Conservation (phyloP, 257 asterid species). For the Nicotiana tabacum region DNA sequence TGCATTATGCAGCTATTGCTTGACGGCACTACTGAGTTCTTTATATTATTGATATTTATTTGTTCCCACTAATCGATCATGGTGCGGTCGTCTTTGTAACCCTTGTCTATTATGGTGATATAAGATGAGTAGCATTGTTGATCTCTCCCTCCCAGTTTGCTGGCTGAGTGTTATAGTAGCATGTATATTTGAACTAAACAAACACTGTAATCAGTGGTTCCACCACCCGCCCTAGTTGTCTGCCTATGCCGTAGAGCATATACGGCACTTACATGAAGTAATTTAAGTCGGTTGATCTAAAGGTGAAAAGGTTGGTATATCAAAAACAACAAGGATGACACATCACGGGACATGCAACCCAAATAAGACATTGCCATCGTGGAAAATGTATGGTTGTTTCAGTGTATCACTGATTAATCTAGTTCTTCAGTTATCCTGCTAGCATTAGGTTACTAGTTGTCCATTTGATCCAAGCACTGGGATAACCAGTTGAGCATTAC, state of each 20-base stretch:
- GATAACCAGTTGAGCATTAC: neutral
- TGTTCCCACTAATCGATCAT: neutral
- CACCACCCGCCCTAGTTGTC: neutral
- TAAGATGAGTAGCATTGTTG: neutral
- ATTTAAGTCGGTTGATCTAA: neutral
- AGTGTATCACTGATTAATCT: neutral
- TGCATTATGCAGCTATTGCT: neutral
- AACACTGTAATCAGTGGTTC: neutral
- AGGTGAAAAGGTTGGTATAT: neutral
- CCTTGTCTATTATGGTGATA: neutral
- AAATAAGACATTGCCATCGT: neutral
- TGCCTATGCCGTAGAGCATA: neutral
- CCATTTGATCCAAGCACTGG: neutral
- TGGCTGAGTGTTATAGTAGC: neutral
- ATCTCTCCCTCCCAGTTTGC: neutral
- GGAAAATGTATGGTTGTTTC: neutral
- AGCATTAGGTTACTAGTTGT: neutral
- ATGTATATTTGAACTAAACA: neutral
- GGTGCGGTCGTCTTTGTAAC: neutral
- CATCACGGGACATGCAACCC: neutral
- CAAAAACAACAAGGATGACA: constrained; percentile 1
- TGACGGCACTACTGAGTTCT: neutral
- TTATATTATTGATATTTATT: neutral
- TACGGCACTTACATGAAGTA: neutral
- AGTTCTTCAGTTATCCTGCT: neutral